Evolutionary conservation across 1,139 yeast genomes (phyloP), one percentile per base, ranked within the genome.

Genomic region (Yamadazyma blattariae): DNA sequence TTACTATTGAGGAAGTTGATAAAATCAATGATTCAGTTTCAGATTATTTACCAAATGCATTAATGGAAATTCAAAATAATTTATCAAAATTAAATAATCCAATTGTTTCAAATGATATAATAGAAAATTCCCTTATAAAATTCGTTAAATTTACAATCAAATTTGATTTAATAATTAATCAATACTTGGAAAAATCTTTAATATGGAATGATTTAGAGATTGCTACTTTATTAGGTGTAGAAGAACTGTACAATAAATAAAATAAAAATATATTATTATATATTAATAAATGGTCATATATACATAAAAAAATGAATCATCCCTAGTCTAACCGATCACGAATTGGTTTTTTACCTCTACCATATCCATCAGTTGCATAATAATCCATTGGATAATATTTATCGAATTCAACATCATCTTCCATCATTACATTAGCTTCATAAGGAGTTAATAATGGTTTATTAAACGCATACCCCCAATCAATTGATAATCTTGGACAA

Each of bases 391-490:
- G 97, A 56, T 92, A 92, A 4, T 68, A 67, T 18, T 73, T 74
- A 29, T 61, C 67, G 79, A 95, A 88, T 62, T 73, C 76, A 27
- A 67, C 64, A 51, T 89, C 96, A 36, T 79, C 71, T 8, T 77
- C 83, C 50, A 92, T 59, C 71, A 89, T 75, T 4, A 90, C 96
- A 89, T 87, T 89, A 0, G 97, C 90, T 54, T 92, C 99, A 56
- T 94, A 92, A 0, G 99, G 98, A 0, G 98, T 90, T 38, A 92
- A 63, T 30, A 92, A 66, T 0, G 99, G 99, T 54, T 85, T 86
- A 39, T 82, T 79, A 54, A 92, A 92, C 0, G 98, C 98, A 56
- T 94, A 92, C 1, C 99, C 99, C 99, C 99, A 92, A 57, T 92
- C 99, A 29, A 92, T 92, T 2, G 96, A 87, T 35, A 92, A 67